Evolutionary conservation across 495 filamentous ascomycete genomes (phyloP).

Genomic region (Aspergillus leporis): DNA sequence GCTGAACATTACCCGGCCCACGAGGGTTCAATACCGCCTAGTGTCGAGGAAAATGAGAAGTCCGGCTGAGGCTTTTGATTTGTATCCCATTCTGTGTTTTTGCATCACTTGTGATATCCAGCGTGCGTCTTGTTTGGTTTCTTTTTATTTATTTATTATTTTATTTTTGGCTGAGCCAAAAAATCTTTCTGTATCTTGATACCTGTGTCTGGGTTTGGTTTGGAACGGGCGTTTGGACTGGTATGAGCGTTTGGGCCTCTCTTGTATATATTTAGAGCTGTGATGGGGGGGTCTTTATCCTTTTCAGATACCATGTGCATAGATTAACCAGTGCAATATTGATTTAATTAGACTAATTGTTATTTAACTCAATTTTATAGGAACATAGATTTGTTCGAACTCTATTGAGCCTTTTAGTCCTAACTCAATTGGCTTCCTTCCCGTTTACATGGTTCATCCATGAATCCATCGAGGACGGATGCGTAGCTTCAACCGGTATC

Average conservation of each 20-base stretch:
- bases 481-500: no score
- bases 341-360: constrained; percentile 10
- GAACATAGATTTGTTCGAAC: background rate
- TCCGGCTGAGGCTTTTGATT: background rate
- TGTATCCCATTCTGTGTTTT: constrained; percentile 13
- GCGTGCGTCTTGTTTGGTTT: constrained; percentile 15
- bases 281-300: background rate
- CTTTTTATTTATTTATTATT: no score
- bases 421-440: background rate
- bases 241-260: constrained; percentile 15
- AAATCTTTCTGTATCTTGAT: constrained; percentile 15
- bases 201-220: constrained; percentile 9
- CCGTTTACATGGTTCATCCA: background rate
- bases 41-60: constrained; percentile 29
- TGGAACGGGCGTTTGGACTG: constrained; percentile 22
- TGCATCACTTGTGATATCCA: constrained; percentile 24
- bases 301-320: constrained; percentile 16
- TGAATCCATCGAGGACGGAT: no score
- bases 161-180: constrained; percentile 20
- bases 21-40: constrained; percentile 6
- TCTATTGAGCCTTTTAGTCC: background rate
- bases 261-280: constrained; percentile 14
- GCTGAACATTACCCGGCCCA: constrained; percentile 31
- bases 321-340: constrained; percentile 6
- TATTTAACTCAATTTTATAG: background rate